These are phyloP conservation scores for Gossypium davidsonii DNA, from an alignment of 441 rosid genomes.

Conservation along the genomic window DNA sequence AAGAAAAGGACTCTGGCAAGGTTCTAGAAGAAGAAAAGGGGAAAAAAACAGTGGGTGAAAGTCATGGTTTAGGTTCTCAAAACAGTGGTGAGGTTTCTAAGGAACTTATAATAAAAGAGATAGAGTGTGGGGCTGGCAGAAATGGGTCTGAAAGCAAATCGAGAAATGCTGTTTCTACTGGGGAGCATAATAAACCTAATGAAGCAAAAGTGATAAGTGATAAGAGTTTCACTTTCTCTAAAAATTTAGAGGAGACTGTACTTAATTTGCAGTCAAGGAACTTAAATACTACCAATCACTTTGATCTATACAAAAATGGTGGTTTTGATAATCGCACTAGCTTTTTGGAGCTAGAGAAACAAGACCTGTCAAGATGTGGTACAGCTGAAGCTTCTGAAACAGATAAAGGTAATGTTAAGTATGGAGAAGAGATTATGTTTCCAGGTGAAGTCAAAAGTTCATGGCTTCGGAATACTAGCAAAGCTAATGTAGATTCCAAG, in stretches of 20 bases:
- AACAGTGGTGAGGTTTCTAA: conserved; percentile 42
- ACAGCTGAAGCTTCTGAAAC: conserved; percentile 21
- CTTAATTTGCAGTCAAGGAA: conserved; percentile 61
- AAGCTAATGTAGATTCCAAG: conserved; percentile 38
- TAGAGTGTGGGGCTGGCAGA: conserved; percentile 58
- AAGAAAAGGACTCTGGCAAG: conserved; percentile 40
- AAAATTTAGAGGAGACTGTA: conserved; percentile 38
- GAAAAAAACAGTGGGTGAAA: conserved; percentile 19
- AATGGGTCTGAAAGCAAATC: conserved; percentile 56
- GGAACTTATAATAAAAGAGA: conserved; percentile 86
- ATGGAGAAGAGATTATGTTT: conserved; percentile 49
- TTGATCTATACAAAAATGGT: conserved; percentile 39
- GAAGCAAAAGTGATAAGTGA: conserved; percentile 36
- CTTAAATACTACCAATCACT: conserved; percentile 43
- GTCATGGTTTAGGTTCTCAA: conserved; percentile 35
- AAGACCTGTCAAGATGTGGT: conserved; percentile 31
- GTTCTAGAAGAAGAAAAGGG: conserved; percentile 37
- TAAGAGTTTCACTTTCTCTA: conserved; percentile 37
- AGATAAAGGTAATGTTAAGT: conserved; percentile 39
- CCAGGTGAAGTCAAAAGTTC: conserved; percentile 46
- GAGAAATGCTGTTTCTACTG: conserved; percentile 44
- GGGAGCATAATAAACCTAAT: conserved; percentile 38
- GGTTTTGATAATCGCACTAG: conserved; percentile 24
- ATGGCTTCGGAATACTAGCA: conserved; percentile 51
- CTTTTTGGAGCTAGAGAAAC: conserved; percentile 23